Base-by-base conservation (phyloP, 2,329 filamentous ascomycete genomes). In the Penicillium rolfsii region DNA sequence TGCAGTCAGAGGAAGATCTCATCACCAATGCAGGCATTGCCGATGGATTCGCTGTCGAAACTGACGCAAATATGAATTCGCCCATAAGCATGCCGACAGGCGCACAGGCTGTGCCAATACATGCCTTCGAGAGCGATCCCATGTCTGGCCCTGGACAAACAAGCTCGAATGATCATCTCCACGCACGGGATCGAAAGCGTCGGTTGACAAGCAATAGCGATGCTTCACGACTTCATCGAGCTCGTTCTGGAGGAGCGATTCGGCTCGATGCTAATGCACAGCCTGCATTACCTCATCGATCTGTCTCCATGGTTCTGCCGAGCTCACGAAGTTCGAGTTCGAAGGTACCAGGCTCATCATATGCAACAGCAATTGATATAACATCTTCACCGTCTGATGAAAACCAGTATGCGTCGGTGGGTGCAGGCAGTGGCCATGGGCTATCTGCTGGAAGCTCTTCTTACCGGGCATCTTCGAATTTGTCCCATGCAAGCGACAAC, bases 201-300 rank as follows among this genome's bases (percentile, higher is more conserved):
- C 76, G 78, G 62, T 64, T 81, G 56, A 76, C 76, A n/a, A 74
- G 73, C 55, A 62, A 73, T 30, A 65, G 71, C 19, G 71, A 77
- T 55, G 74, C 74, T 55, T 63, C 52, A 28, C 50, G 64, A 43
- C 30, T 65, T 19, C 64, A 61, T 33, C 59, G 64, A 24, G 60
- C 64, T 40, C 55, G 58, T 36, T 49, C 49, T 43, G 60, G 52
- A 3, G 58, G 55, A n/a, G 53, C 54, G 19, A 56, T 58, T 26
- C 48, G 54, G 19, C 48, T 19, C 11, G 53, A 62, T 3, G 9
- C 19, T 8, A 12, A 14, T 24, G 40, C 41, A 38, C 55, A 60
- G 57, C 54, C 52, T 64, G 57, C 59, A 66, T 61, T 73, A 61
- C 70, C 67, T 3, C 59, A 69, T 52, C 65, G 72, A 62, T 66